Base-by-base conservation (phyloP, 805 yeast genomes). In the Blastobotrys muscicola region DNA sequence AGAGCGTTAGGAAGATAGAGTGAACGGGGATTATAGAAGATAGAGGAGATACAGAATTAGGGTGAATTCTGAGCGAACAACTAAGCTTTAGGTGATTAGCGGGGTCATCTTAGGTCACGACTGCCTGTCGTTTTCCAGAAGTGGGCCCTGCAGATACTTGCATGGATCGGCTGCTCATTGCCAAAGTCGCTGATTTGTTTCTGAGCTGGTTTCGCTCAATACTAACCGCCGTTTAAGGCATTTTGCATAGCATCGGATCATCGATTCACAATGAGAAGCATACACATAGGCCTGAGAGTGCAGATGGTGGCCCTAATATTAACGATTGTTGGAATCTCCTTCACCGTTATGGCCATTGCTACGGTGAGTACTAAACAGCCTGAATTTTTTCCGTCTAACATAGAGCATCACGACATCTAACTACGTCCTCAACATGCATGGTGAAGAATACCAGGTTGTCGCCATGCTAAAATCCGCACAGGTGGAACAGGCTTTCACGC, bases 391-490 rank as follows among this genome's bases (percentile, higher is more conserved):
- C 4, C 26, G 6, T 4, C 26, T 20, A 20, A 20, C 6, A 20
- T 6, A 20, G 26, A 92, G 84, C 10, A 46, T 53, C 36, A 51
- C 45, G 38, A 54, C 57, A 31, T 44, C 55, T 14, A 60, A 67
- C 14, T 81, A 76, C 49, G 75, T 80, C 46, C 72, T 77, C 29
- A 62, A 71, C 38, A 61, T 83, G 36, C 69, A 94, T 53, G 76
- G 80, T 1, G 87, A 84, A 48, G 72, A 87, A 45, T 65, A 87
- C 20, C 75, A 75, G 53, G 85, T 85, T 36, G 83, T 86, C 14
- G 83, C 95, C 2, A 83, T 83, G 59, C 66, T 87, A 44, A 86
- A 85, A 60, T 77, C 90, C 0, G 74, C 89, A 0, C 95, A 87
- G 60, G 67, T 86, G 14, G 72, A 71, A 43, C 95, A 85, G 61